phyloP scores from a whole-genome alignment of 768 basidiomycete species.

The Hydnomerulius pinastri region DNA sequence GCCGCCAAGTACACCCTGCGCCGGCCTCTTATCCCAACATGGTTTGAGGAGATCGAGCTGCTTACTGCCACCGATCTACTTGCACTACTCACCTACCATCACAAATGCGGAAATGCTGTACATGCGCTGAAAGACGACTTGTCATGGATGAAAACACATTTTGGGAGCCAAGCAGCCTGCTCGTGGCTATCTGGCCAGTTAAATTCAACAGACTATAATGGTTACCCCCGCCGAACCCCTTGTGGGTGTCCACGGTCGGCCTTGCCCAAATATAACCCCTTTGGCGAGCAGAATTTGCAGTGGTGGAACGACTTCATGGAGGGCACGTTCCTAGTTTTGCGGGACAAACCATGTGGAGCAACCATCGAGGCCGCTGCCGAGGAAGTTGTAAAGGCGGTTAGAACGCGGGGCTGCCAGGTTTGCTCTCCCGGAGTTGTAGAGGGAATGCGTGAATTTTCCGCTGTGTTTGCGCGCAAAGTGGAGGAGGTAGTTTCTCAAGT shows the following conservation, averaged over 20 bases:
- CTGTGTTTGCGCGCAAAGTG: constrained; percentile 11
- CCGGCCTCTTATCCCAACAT: constrained; percentile 19
- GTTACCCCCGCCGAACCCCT: too few relatives aligned
- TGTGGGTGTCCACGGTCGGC: background rate
- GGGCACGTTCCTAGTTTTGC: constrained; percentile 8
- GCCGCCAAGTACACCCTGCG: constrained; percentile 33
- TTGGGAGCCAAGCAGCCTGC: constrained; percentile 1
- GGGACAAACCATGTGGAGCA: constrained; percentile 18
- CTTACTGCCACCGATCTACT: constrained; percentile 29
- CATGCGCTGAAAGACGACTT: constrained; percentile 1
- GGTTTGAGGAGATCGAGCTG: constrained; percentile 27
- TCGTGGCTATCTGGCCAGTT: constrained; percentile 8
- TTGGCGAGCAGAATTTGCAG: background rate
- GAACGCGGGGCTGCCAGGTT: background rate
- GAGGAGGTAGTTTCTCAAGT: constrained; percentile 13
- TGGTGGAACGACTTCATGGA: constrained; percentile 28
- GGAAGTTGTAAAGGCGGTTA: background rate
- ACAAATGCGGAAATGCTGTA: constrained; percentile 11
- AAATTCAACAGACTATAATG: background rate
- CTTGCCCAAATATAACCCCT: background rate
- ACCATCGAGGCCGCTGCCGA: constrained; percentile 5
- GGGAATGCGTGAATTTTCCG: constrained; percentile 16
- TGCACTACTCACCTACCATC: constrained; percentile 23
- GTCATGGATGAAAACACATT: constrained; percentile 18
- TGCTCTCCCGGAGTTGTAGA: constrained; percentile 5